Conservation (phyloP, 371 early-diverging fungal genomes). For the Blakeslea trispora region DNA sequence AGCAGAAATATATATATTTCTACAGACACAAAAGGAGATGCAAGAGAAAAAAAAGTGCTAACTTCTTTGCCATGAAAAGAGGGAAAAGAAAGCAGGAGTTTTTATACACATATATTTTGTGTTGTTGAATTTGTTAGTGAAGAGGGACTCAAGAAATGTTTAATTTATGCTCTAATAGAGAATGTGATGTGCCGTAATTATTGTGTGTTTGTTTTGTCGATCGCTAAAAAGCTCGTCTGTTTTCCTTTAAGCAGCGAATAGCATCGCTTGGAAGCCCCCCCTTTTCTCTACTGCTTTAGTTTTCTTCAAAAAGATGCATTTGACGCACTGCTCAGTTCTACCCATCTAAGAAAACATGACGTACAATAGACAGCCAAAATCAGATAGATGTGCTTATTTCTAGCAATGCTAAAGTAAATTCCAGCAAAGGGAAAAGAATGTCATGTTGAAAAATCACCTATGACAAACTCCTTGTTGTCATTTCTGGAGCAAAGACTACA, state of each 20-base stretch:
- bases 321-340: neutral
- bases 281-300: neutral
- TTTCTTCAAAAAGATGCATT: neutral
- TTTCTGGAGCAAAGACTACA: neutral
- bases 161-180: constrained; percentile 27
- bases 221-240: neutral
- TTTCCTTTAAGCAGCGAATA: neutral
- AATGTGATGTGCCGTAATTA: constrained; percentile 13
- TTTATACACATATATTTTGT: neutral
- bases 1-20: neutral
- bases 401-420: neutral
- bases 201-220: constrained; percentile 3
- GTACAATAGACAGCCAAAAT: too few relatives aligned
- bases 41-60: constrained; percentile 3
- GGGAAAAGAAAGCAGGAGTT: constrained; percentile 9
- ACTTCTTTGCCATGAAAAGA: constrained; percentile 1
- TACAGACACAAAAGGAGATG: neutral
- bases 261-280: neutral
- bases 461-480: neutral
- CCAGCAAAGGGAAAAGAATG: neutral
- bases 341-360: too few relatives aligned
- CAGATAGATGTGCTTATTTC: neutral
- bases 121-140: neutral
- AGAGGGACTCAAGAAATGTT: constrained; percentile 20
- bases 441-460: neutral